Evolutionary conservation across 2,329 filamentous ascomycete genomes (phyloP).

Genomic region (Chaetomium sp.): DNA sequence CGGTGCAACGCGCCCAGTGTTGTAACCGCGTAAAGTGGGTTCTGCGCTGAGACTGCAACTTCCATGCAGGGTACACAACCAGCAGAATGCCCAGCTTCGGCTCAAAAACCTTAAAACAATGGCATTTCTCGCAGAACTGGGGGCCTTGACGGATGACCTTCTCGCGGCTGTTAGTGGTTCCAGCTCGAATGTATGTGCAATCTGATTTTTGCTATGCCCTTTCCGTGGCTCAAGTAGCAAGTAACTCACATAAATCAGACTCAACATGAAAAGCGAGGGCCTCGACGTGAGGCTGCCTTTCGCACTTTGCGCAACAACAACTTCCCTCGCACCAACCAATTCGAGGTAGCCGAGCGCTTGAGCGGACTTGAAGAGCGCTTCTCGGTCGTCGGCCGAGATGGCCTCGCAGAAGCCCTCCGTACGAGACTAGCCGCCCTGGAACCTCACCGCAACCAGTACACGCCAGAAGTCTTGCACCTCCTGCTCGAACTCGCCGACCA

Average conservation of each 20-base stretch:
- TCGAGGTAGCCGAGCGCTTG: slow-evolving; percentile 59
- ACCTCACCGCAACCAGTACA: slow-evolving; percentile 51
- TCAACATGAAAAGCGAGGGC: slow-evolving; percentile 34
- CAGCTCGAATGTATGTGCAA: slow-evolving; percentile 45
- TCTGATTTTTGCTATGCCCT: slow-evolving; percentile 4
- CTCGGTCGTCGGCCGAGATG: slow-evolving; percentile 69
- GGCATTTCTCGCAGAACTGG: slow-evolving; percentile 62
- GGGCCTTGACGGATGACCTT: slow-evolving; percentile 62
- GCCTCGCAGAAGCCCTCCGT: slow-evolving; percentile 64
- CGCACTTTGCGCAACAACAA: slow-evolving; percentile 48
- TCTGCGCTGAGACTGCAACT: background rate
- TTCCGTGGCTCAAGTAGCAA: slow-evolving; percentile 8
- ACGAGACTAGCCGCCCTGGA: slow-evolving; percentile 27
- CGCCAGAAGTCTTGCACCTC: slow-evolving; percentile 72
- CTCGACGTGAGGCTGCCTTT: slow-evolving; percentile 43
- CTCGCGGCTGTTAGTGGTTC: slow-evolving; percentile 53
- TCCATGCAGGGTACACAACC: background rate
- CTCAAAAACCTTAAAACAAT: slow-evolving; percentile 38
- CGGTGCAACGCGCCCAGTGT: too few species aligned
- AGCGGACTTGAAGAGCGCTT: slow-evolving; percentile 82
- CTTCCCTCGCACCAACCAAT: slow-evolving; percentile 66
- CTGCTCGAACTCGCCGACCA: slow-evolving; percentile 76
- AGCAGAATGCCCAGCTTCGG: slow-evolving; percentile 15
- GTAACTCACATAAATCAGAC: slow-evolving; percentile 18
- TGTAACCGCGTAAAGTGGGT: too few species aligned